Conservation (phyloP, 2,329 filamentous ascomycete species). For the Penicillium oxalicum region DNA sequence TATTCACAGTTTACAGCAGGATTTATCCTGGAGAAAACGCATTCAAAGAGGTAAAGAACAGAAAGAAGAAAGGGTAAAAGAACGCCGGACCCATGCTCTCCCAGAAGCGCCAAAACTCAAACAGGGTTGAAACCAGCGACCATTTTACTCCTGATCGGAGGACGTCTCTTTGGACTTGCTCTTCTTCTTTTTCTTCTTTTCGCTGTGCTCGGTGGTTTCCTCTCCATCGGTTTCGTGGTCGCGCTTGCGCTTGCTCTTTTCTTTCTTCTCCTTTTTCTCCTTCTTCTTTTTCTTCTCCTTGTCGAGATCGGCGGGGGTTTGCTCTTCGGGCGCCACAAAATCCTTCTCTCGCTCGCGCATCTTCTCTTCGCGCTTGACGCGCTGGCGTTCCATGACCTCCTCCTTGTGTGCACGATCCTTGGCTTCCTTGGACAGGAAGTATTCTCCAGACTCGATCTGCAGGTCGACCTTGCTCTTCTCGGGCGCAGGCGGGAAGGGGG, state of each 20-base stretch:
- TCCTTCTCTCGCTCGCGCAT: conserved; percentile 77
- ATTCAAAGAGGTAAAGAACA: conserved; percentile 11
- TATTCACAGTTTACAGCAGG: conserved; percentile 19
- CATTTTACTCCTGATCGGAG: conserved; percentile 23
- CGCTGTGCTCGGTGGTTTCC: conserved; percentile 49
- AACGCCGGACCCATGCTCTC: conserved; percentile 37
- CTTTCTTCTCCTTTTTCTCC: conserved; percentile 42
- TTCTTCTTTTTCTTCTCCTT: conserved; percentile 51
- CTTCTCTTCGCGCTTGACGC: conserved; percentile 81
- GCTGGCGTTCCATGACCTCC: conserved; percentile 76
- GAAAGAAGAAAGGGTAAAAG: conserved; percentile 11
- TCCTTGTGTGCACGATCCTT: conserved; percentile 79
- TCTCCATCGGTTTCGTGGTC: conserved; percentile 30
- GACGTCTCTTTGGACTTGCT: conserved; percentile 31
- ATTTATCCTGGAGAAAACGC: conserved; percentile 5
- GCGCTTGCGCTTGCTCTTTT: conserved; percentile 40
- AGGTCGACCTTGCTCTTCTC: conserved; percentile 99
- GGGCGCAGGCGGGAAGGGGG: conserved; percentile 90
- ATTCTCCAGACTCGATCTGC: conserved; percentile 97
- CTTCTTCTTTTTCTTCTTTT: conserved; percentile 52
- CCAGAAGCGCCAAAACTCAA: conserved; percentile 30
- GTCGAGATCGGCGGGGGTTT: conserved; percentile 49
- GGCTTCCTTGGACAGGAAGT: conserved; percentile 87
- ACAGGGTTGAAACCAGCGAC: conserved; percentile 15
- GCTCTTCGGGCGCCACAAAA: conserved; percentile 80